Percentiles rank a stretch among this genome's conserved stretches.
Conservation (phyloP, 768 basidiomycete genomes). For the Mycena sanguinolenta region DNA sequence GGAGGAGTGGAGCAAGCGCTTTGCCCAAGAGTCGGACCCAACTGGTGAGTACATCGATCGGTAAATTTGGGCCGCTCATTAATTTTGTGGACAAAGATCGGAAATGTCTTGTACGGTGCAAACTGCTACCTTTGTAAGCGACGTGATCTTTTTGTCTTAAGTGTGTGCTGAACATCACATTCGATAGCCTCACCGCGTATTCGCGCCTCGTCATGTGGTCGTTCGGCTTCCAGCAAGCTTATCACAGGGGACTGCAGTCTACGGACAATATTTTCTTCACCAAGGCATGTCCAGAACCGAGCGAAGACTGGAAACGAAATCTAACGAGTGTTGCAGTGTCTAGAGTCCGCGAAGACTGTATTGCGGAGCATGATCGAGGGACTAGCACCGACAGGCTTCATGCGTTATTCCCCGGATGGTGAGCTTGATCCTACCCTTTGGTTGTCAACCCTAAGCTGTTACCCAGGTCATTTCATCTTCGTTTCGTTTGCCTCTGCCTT, state of each 20-base stretch:
- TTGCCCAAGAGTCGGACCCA: slow-evolving; percentile 70
- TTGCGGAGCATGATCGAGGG: slow-evolving; percentile 74
- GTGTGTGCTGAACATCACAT: slow-evolving; percentile 21
- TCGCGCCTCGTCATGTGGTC: slow-evolving; percentile 89
- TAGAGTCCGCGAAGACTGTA: slow-evolving; percentile 77
- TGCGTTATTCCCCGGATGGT: slow-evolving; percentile 87
- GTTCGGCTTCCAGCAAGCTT: slow-evolving; percentile 89
- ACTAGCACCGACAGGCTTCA: slow-evolving; percentile 78
- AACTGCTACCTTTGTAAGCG: slow-evolving; percentile 80
- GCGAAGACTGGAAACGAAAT: neutral
- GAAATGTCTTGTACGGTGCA: slow-evolving; percentile 71
- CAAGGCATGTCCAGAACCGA: slow-evolving; percentile 58
- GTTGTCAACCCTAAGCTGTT: neutral
- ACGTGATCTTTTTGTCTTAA: neutral
- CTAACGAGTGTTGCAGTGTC: slow-evolving; percentile 60
- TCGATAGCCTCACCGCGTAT: slow-evolving; percentile 75
- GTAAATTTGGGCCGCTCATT: neutral
- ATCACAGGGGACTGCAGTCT: slow-evolving; percentile 73
- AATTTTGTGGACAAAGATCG: slow-evolving; percentile 58
- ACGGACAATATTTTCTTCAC: slow-evolving; percentile 77
- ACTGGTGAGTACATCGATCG: slow-evolving; percentile 55
- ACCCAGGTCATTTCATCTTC: slow-evolving; percentile 79
- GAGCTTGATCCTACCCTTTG: slow-evolving; percentile 35
- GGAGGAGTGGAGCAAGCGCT: slow-evolving; percentile 76
- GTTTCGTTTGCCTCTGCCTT: slow-evolving; percentile 87